Evolutionary conservation across 257 asterid genomes (phyloP).

Genomic region (Solanum chiquidenum): DNA sequence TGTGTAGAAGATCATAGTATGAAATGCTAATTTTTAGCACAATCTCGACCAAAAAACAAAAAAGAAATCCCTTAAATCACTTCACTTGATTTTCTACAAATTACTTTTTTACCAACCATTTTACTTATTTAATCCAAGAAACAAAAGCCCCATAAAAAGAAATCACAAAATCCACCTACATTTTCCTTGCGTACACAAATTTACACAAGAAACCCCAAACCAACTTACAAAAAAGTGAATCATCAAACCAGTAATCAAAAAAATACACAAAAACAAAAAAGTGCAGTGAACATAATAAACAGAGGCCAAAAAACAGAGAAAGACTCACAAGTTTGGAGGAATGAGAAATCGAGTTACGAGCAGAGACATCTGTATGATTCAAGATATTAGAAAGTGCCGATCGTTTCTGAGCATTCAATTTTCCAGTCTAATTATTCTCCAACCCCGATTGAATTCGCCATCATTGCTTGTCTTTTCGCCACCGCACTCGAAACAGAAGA

Average conservation of each 20-base stretch:
- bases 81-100: no score
- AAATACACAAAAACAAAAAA: background rate
- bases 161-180: no score
- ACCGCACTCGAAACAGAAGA: conserved; percentile 49
- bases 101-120: no score
- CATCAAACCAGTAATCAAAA: background rate
- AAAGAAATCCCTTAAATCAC: no score
- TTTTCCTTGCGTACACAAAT: background rate
- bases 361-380: conserved; percentile 28
- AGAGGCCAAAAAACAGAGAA: background rate
- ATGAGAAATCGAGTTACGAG: no score
- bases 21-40: no score
- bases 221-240: background rate
- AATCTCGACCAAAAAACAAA: no score
- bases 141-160: no score
- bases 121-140: no score
- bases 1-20: background rate
- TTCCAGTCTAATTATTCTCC: conserved; percentile 21
- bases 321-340: conserved; percentile 44
- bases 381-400: conserved; percentile 24
- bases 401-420: conserved; percentile 36
- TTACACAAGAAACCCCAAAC: background rate
- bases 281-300: background rate
- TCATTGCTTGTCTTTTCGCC: conserved; percentile 48
- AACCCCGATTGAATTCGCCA: background rate